These are phyloP conservation scores for Multifurca ochricompacta DNA, from an alignment of 768 basidiomycete species.

Conservation along the genomic window DNA sequence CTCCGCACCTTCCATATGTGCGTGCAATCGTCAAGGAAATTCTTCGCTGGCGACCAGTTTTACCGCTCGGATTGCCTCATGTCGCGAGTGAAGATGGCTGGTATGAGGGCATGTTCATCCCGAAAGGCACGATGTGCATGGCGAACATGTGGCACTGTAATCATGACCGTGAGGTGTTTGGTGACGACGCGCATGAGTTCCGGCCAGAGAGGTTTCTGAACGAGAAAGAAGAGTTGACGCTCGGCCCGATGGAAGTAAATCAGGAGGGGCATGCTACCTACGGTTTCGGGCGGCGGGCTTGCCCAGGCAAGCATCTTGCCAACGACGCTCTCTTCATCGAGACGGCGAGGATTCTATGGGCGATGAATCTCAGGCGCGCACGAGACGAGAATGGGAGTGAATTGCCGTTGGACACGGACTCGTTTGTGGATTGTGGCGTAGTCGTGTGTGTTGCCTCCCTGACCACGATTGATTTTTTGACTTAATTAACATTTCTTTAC, in stretches of 20 bases:
- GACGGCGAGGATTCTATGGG: conserved; percentile 19
- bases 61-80: not conserved
- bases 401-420: not conserved
- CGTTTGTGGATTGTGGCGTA: not conserved
- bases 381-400: conserved; percentile 10
- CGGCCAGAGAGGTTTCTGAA: conserved; percentile 18
- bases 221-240: not conserved
- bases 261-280: conserved; percentile 8
- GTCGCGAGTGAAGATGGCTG: conserved; percentile 23
- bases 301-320: conserved; percentile 16
- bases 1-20: conserved; percentile 16
- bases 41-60: conserved; percentile 4
- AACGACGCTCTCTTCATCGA: conserved; percentile 12
- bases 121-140: conserved; percentile 29
- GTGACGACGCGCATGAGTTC: conserved; percentile 17
- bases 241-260: not conserved
- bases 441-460: not conserved
- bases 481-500: no score
- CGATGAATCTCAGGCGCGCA: conserved; percentile 8
- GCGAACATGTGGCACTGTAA: conserved; percentile 21
- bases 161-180: conserved; percentile 6
- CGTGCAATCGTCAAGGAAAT: not conserved
- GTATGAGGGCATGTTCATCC: conserved; percentile 24
- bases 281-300: conserved; percentile 14
- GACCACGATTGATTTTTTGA: no score